Conservation (phyloP, 129 eudicot genomes). For the Pittosporum tobira region DNA sequence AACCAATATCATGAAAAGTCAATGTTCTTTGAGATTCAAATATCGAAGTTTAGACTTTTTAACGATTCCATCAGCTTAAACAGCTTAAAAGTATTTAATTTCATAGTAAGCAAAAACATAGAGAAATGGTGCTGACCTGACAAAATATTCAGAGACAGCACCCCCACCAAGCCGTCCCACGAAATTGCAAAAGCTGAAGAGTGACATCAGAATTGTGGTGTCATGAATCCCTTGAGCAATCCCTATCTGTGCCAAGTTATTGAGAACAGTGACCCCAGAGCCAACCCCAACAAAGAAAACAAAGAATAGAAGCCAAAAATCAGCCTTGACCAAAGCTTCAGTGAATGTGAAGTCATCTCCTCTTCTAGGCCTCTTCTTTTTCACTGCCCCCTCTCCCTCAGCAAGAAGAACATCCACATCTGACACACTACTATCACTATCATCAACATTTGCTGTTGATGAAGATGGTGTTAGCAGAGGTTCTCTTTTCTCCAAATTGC, state of each 20-base stretch:
- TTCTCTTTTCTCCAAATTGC: conserved; percentile 19
- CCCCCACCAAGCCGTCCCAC: conserved; percentile 71
- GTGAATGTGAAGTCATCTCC: conserved; percentile 52
- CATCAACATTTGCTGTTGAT: conserved; percentile 23
- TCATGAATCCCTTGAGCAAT: conserved; percentile 47
- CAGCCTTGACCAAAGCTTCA: conserved; percentile 57
- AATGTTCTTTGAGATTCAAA: not conserved
- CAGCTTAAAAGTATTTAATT: not conserved
- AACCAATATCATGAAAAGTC: not conserved
- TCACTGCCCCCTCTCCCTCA: conserved; percentile 52
- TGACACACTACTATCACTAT: conserved; percentile 25
- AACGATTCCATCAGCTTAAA: not conserved
- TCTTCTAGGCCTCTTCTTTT: conserved; percentile 46
- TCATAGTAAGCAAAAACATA: not conserved
- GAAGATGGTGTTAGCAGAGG: conserved; percentile 36
- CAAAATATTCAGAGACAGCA: conserved; percentile 48
- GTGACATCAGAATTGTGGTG: conserved; percentile 35
- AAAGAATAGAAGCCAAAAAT: conserved; percentile 61
- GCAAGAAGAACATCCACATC: conserved; percentile 47
- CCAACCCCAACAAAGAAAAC: conserved; percentile 54
- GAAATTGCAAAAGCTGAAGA: conserved; percentile 57
- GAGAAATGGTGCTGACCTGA: conserved; percentile 27
- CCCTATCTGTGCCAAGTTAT: conserved; percentile 62
- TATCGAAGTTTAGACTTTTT: not conserved
- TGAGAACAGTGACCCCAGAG: conserved; percentile 49